These are phyloP conservation scores for Globisporangium alternatum DNA, from an alignment of 352 stramenopile species.

Conservation along the genomic window DNA sequence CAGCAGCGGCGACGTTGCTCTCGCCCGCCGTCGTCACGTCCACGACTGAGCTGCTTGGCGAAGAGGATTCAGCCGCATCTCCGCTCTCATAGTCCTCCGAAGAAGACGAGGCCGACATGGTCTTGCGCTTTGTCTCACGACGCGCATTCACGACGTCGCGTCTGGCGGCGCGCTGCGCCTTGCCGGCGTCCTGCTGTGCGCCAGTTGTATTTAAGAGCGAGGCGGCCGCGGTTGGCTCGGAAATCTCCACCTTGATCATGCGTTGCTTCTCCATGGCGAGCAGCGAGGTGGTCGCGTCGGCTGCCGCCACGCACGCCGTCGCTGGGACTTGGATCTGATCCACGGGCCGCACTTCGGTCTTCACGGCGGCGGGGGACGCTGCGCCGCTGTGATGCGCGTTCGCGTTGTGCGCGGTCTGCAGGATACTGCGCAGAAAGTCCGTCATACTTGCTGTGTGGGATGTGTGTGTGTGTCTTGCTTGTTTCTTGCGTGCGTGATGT, in stretches of 20 bases:
- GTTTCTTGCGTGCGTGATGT: neutral
- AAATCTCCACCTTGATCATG: constrained; percentile 56
- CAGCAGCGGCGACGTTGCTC: constrained; percentile 10
- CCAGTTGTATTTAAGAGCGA: neutral
- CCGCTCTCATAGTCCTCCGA: neutral
- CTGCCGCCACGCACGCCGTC: constrained; percentile 12
- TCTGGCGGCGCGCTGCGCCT: constrained; percentile 63
- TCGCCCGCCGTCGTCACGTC: constrained; percentile 13
- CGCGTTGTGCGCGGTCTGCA: constrained; percentile 45
- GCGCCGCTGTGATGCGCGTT: constrained; percentile 11
- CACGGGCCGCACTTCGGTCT: constrained; percentile 44
- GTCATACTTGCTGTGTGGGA: constrained; percentile 41
- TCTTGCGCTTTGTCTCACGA: constrained; percentile 74
- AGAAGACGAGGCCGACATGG: constrained; percentile 19
- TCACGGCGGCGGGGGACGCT: constrained; percentile 13
- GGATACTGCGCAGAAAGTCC: constrained; percentile 76
- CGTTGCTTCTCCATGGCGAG: constrained; percentile 39
- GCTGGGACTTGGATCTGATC: constrained; percentile 62
- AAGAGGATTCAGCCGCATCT: constrained; percentile 3
- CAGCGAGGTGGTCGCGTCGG: constrained; percentile 19
- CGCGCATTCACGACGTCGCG: constrained; percentile 66
- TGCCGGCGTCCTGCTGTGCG: constrained; percentile 26
- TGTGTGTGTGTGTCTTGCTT: constrained; percentile 15
- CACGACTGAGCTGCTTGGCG: neutral
- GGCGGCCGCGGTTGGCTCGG: constrained; percentile 7